Conservation (phyloP, 1,284 basidiomycete species). For the Tausonia pullulans region DNA sequence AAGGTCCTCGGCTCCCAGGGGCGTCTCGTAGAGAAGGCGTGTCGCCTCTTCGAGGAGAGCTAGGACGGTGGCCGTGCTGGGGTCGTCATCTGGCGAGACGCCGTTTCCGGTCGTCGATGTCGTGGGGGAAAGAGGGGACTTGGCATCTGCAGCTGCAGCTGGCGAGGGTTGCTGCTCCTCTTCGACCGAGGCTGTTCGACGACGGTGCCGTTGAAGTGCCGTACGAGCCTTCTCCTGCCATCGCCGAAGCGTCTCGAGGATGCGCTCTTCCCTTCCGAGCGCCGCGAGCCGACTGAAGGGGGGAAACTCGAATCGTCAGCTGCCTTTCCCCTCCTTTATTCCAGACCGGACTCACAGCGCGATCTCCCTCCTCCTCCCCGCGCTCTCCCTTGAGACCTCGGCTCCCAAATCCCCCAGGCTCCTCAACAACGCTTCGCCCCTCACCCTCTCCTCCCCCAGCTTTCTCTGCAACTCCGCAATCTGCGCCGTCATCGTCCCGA, state of each 20-base stretch:
- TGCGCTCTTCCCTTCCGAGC: slow-evolving; percentile 12
- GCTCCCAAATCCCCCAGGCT: slow-evolving; percentile 7
- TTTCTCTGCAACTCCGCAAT: slow-evolving; percentile 53
- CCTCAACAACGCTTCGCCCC: slow-evolving; percentile 36
- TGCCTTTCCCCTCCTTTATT: no score
- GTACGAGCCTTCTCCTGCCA: slow-evolving; percentile 10
- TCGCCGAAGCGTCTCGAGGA: slow-evolving; percentile 8
- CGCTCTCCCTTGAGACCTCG: slow-evolving; percentile 10
- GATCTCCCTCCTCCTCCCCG: slow-evolving; percentile 13
- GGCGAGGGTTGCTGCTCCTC: not conserved
- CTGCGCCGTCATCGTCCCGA: slow-evolving; percentile 49
- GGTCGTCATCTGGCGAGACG: not conserved
- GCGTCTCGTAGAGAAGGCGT: not conserved
- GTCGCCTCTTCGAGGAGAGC: slow-evolving; percentile 12
- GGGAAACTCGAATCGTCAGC: not conserved
- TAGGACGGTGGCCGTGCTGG: not conserved
- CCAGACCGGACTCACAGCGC: slow-evolving; percentile 1
- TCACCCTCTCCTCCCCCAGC: slow-evolving; percentile 53
- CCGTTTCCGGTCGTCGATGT: not conserved
- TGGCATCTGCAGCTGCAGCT: not conserved
- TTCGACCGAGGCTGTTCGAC: not conserved
- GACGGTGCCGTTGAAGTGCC: not conserved
- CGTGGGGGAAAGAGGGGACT: not conserved
- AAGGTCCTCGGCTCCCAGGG: slow-evolving; percentile 6
- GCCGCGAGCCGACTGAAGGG: slow-evolving; percentile 9